Base-by-base conservation (phyloP, 352 stramenopile genomes). In the Phytophthora meadii region DNA sequence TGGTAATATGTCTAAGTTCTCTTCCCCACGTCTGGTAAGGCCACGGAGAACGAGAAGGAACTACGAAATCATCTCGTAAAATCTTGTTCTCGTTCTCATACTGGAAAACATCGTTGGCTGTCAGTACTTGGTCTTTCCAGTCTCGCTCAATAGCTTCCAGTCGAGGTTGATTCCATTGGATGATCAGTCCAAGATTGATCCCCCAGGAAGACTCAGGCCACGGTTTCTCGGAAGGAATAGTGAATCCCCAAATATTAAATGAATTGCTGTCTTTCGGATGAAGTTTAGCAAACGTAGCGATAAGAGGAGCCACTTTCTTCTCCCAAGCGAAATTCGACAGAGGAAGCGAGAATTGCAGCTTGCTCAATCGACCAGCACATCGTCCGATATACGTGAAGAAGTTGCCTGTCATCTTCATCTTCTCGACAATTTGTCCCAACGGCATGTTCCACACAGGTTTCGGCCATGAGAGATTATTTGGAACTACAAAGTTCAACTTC, bases 171-270 rank as follows among this genome's bases (percentile, higher is more conserved):
- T 73, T 76, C 57, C 68, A 73, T n/a, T 63, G 49, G 5, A 73
- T 36, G 36, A 76, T 41, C n/a, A 59, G 3, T 37, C 68, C 54
- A 6, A 76, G 59, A 25, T 76, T 61, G 14, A 76, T 48, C 5
- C 57, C 63, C 63, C 68, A 73, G 1, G 30, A 45, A 46, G 66
- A 61, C 59, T 69, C 54, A 48, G 68, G 64, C 68, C 68, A 76
- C 24, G 64, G 58, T 34, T 69, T 58, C 25, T 61, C 25, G 2
- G 53, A 39, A 25, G 68, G 68, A 28, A 76, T 61, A 1, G 22
- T 49, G 28, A 74, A 74, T 5, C 51, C 41, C 24, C 10, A 47
- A 65, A 53, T 53, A 14, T 19, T 39, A 9, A 2, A 65, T 12
- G 63, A 37, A 53, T 66, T 67, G 7, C n/a, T 52, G 17, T 66